Base-by-base conservation (phyloP, 371 early-diverging fungal species). In the Mucor mucedo region DNA sequence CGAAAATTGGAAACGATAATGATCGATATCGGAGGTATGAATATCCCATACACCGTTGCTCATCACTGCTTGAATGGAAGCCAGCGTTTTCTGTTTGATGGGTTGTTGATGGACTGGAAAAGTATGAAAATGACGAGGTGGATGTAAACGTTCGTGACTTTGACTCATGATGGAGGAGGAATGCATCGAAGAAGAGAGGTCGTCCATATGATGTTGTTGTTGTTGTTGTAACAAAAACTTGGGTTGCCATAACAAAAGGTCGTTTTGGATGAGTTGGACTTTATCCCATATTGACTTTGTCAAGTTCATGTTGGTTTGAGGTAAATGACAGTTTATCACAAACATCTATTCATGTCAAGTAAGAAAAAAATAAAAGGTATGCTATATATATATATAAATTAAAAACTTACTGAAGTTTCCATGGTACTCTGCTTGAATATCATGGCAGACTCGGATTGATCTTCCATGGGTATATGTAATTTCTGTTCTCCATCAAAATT, bases 201-300 rank as follows among this genome's bases (percentile, higher is more conserved):
- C 59, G 8, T 60, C 38, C 2, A 28, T 33, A 13, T 45, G 45
- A 0, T 21, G 21, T 21, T 21, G 21, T 21, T 21, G 21, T 30
- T 54, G 66, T 53, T 61, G 45, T 13, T 8, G 42, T 27, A 50
- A 47, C 5, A 78, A 48, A 57, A 78, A 85, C 30, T 56, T 67
- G 11, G 82, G 87, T 53, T 84, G 82, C 91, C 92, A 93, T 33
- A 89, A 62, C 41, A 86, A 54, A 29, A 91, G 65, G 53, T 91
- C 91, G 62, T 91, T 92, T 49, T 89, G 76, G 28, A 92, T 70
- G 21, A 88, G 79, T 63, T 91, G 90, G 2, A 91, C 66, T 5
- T 63, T 83, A 66, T 93, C 91, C 76, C 87, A 89, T 0, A 72
- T 63, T 2, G 70, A 32, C 50, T 91, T 90, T 38, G 80, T 75